Base-by-base conservation (phyloP, 2,329 filamentous ascomycete genomes). In the Colletotrichum agaves region DNA sequence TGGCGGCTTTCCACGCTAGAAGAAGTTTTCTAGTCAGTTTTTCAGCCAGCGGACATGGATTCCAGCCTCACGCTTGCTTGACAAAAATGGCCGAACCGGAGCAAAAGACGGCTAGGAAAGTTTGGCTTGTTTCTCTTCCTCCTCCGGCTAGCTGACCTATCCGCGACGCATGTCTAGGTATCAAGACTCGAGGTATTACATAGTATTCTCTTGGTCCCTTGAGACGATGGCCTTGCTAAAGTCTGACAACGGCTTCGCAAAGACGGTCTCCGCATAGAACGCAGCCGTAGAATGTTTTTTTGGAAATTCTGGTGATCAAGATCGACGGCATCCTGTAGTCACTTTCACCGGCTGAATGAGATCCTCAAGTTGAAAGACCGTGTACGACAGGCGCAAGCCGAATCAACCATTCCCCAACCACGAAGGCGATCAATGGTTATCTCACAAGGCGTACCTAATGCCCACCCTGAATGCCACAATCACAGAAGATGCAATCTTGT, bases 181-280 rank as follows among this genome's bases (percentile, higher is more conserved):
- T n/a, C 10, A 37, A 37, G 11, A 15, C 35, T 37, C 8, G 27
- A 37, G 35, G 35, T 37, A 37, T 37, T 15, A 37, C 35, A 6
- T 6, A 27, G 17, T 56, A 8, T 56, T 56, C 31, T 27, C n/a
- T 50, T 50, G 31, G 47, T 23, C 31, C 21, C 21, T 49, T 5
- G 21, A 11, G 47, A 50, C 17, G 0, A 37, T 37, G 35, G 35
- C 5, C 13, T 17, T 53, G 19, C 21, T 31, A 58, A 33, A 58
- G 23, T 58, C 41, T 35, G 39, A 46, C 39, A 58, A 21, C 41
- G 41, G 55, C 55, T 58, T 46, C 19, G 44, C 55, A 17, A 43
- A 33, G 57, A 47, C 44, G 2, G 27, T 1, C 27, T 57, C 15
- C 31, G 27, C 27, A 27, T 11, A 37, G 13, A 37, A 13, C 17